Base-by-base conservation (phyloP, 2,329 filamentous ascomycete genomes). In the Sporothrix sp. region DNA sequence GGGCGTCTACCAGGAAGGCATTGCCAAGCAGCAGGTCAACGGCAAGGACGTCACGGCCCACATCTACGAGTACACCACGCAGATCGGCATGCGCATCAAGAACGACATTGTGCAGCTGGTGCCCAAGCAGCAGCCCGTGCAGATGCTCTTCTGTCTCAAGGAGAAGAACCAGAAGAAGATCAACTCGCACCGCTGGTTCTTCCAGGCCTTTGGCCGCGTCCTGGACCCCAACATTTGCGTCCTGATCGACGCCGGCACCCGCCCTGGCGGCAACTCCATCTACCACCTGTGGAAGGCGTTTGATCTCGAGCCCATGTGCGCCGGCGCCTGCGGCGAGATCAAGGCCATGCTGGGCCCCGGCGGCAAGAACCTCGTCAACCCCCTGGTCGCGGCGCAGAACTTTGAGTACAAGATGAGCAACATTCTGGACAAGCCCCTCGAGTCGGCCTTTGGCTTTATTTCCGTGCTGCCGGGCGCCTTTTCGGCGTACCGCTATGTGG, bases 81-180 rank as follows among this genome's bases (percentile, higher is more conserved):
- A 93, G 67, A 86, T 90, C 58, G 87, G 86, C 30, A 72, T 97
- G 61, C 82, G 87, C 61, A 81, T 97, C 65, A 95, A 95, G 72
- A 94, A 91, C 59, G 85, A 85, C 54, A 79, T 95, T 37, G 91
- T 97, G 8, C 77, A 83, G 43, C 74, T 97, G 45, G 87, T 93
- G 56, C 84, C 84, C 42, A 87, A 89, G 62, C 85, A 85, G 54
- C 89, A 93, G 55, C 91, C 93, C 0, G 87, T 98, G 2, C 93
- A 98, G 70, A 85, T 98, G 72, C 79, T 98, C 4, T 98, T 98
- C 73, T 98, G 93, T 66, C 69, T 98, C 54, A 98, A 98, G 73
- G 93, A 98, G 65, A 97, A 96, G 79, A 98, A 98, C 65, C 90
- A 96, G 71, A 98, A 98, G 75, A 98, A 98, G 76, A 98, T 98